Conservation (phyloP, 2,329 filamentous ascomycete genomes). For the Cercospora zeae-maydis region DNA sequence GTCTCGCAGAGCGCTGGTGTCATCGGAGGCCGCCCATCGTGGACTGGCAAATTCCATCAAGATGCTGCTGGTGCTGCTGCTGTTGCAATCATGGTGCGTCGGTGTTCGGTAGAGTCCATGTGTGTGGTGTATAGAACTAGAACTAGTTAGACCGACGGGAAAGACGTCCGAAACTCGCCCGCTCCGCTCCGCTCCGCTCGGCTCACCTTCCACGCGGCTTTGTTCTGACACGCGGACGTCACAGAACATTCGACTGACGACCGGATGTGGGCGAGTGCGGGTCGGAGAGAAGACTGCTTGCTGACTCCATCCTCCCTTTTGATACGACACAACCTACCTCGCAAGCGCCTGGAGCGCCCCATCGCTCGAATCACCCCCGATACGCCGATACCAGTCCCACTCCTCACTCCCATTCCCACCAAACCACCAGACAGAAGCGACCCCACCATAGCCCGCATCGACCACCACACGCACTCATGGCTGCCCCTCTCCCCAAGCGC, state of each 20-base stretch:
- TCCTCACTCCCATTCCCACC: too few species aligned
- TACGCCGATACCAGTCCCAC: too few species aligned
- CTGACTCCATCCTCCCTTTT: not conserved
- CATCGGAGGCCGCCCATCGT: slow-evolving; percentile 10
- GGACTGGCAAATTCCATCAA: slow-evolving; percentile 17
- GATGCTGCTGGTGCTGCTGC: too few species aligned
- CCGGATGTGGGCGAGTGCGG: not conserved
- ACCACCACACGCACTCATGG: slow-evolving; percentile 44
- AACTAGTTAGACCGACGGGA: too few species aligned
- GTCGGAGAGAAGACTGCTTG: not conserved
- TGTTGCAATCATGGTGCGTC: too few species aligned
- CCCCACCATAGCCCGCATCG: not conserved
- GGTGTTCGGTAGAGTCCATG: too few species aligned
- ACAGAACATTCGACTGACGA: not conserved
- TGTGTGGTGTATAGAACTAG: too few species aligned
- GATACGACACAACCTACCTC: not conserved
- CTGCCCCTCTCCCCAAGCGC: slow-evolving; percentile 73
- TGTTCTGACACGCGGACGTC: not conserved
- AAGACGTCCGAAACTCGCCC: not conserved
- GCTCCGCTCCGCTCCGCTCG: not conserved
- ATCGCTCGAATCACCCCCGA: too few species aligned
- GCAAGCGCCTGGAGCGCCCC: not conserved
- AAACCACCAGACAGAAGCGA: too few species aligned
- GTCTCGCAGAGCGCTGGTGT: not conserved
- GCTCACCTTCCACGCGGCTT: not conserved